These are phyloP conservation scores for Pseudocercospora musae DNA, from an alignment of 2,329 filamentous ascomycete species.

Conservation along the genomic window DNA sequence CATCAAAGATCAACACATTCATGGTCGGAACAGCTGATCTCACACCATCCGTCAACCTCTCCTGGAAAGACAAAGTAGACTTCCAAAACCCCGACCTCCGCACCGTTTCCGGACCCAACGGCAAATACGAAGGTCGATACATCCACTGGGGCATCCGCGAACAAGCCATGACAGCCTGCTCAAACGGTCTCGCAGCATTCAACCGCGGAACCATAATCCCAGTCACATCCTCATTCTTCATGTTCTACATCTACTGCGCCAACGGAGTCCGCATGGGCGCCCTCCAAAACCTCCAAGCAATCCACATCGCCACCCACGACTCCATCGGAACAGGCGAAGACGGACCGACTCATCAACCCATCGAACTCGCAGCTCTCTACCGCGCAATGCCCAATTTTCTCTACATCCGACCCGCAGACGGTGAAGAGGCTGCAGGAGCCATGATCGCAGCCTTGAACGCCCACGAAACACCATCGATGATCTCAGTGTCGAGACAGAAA, in stretches of 20 bases:
- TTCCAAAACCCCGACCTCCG: slow-evolving; percentile 44
- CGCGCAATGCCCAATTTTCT: slow-evolving; percentile 40
- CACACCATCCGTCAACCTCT: slow-evolving; percentile 38
- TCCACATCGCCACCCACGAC: slow-evolving; percentile 41
- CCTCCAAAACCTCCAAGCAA: slow-evolving; percentile 36
- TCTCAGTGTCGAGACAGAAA: slow-evolving; percentile 44
- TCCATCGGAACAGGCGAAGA: slow-evolving; percentile 38
- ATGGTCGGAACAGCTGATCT: slow-evolving; percentile 40
- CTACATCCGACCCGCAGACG: slow-evolving; percentile 39
- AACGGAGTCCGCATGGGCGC: slow-evolving; percentile 40
- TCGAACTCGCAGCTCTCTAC: slow-evolving; percentile 38
- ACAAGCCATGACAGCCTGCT: slow-evolving; percentile 59
- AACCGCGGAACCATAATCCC: slow-evolving; percentile 37
- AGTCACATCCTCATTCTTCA: slow-evolving; percentile 39
- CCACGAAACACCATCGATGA: slow-evolving; percentile 42
- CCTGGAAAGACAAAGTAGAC: slow-evolving; percentile 47
- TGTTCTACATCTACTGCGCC: slow-evolving; percentile 42
- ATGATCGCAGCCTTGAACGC: slow-evolving; percentile 41
- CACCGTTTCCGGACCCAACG: slow-evolving; percentile 49
- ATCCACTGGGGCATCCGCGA: slow-evolving; percentile 61
- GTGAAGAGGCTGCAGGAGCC: slow-evolving; percentile 41
- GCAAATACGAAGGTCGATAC: slow-evolving; percentile 49
- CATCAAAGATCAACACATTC: slow-evolving; percentile 33
- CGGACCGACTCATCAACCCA: slow-evolving; percentile 39
- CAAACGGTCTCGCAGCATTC: slow-evolving; percentile 40